Evolutionary conservation across 352 stramenopile genomes (phyloP).

Genomic region (Phytopythium helicoides): DNA sequence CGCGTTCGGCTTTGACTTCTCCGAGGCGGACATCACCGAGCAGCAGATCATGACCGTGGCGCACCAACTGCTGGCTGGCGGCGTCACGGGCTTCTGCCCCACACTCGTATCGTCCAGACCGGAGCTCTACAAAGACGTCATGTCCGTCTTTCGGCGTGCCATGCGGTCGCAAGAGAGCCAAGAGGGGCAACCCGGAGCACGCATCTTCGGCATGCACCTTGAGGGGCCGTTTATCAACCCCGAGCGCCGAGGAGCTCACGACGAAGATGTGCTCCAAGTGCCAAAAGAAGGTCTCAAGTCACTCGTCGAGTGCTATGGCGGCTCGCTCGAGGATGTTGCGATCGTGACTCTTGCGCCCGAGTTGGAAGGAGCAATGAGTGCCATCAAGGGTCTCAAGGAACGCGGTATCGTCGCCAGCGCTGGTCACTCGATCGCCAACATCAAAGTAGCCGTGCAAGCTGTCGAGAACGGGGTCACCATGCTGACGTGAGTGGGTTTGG

Average conservation of each 20-base stretch:
- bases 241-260: conserved; percentile 79
- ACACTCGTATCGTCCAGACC: conserved; percentile 80
- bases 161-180: conserved; percentile 10
- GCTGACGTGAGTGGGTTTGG: conserved; percentile 64
- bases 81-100: conserved; percentile 88
- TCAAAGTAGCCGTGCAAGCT: conserved; percentile 68
- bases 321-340: conserved; percentile 49
- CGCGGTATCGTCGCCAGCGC: conserved; percentile 61
- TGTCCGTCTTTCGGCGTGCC: conserved; percentile 48
- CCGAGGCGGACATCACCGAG: conserved; percentile 37
- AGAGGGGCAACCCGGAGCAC: conserved; percentile 30
- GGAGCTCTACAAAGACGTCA: conserved; percentile 54
- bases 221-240: conserved; percentile 89
- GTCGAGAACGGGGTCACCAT: conserved; percentile 67
- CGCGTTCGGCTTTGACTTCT: conserved; percentile 87
- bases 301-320: conserved; percentile 52
- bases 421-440: conserved; percentile 73
- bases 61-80: conserved; percentile 51
- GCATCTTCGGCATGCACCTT: conserved; percentile 85
- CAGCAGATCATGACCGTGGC: conserved; percentile 45
- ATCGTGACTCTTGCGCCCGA: conserved; percentile 89
- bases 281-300: conserved; percentile 38
- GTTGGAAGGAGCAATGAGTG: conserved; percentile 56
- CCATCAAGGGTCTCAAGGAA: conserved; percentile 39
- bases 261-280: conserved; percentile 46